These are phyloP conservation scores for Komagataella populi DNA, from an alignment of 805 yeast genomes.

Conservation along the genomic window DNA sequence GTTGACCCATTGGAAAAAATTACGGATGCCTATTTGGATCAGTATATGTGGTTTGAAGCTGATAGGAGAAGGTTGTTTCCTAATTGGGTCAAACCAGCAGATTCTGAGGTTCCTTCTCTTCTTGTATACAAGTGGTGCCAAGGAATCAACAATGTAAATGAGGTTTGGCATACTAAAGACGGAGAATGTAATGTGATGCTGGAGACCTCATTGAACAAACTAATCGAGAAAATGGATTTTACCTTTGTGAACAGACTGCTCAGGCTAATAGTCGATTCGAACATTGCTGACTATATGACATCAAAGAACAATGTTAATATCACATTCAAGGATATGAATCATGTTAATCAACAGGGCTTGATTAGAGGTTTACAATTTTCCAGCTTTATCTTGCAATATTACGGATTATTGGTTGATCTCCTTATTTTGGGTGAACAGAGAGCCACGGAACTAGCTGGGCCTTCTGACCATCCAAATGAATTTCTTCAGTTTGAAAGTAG, in stretches of 20 bases:
- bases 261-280: conserved; percentile 73
- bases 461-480: conserved; percentile 56
- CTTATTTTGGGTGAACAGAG: conserved; percentile 75
- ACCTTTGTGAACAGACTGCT: conserved; percentile 74
- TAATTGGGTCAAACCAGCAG: conserved; percentile 92
- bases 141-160: conserved; percentile 66
- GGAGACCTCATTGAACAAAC: conserved; percentile 56
- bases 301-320: conserved; percentile 78
- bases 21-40: conserved; percentile 92
- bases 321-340: conserved; percentile 90
- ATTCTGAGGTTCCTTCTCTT: conserved; percentile 84
- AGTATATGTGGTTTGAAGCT: conserved; percentile 92
- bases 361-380: conserved; percentile 85
- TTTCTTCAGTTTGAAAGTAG: conserved; percentile 56
- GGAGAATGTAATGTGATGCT: conserved; percentile 78
- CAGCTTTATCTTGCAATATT: conserved; percentile 79
- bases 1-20: conserved; percentile 90
- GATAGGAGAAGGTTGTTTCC: conserved; percentile 83
- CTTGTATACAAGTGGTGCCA: conserved; percentile 90
- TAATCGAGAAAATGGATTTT: conserved; percentile 80
- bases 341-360: conserved; percentile 78
- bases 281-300: conserved; percentile 88
- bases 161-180: conserved; percentile 65
- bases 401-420: conserved; percentile 76
- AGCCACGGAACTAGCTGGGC: conserved; percentile 80